These are phyloP conservation scores for Plasmodium berghei DNA, from an alignment of 169 alveolate genomes.

Conservation along the genomic window DNA sequence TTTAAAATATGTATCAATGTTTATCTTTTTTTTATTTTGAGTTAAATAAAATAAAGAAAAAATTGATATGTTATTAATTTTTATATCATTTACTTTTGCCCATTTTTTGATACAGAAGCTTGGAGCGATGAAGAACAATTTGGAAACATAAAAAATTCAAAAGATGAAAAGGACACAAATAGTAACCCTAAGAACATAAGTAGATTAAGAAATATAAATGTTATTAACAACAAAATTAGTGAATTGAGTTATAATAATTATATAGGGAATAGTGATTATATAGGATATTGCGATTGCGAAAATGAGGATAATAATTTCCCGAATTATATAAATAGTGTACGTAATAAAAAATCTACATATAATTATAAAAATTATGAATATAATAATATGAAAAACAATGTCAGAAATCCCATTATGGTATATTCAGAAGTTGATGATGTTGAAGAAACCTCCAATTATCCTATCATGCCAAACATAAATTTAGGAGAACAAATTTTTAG, in stretches of 20 bases:
- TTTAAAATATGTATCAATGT: neutral
- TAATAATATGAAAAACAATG: conserved; percentile 13
- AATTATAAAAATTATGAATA: conserved; percentile 39
- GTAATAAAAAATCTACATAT: neutral
- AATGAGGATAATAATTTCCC: too few species aligned
- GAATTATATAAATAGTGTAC: conserved; percentile 1
- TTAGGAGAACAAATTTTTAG: conserved; percentile 73
- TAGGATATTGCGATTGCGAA: too few species aligned
- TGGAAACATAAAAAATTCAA: too few species aligned
- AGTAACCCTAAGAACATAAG: too few species aligned
- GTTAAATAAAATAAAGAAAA: too few species aligned
- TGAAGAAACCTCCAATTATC: conserved; percentile 71
- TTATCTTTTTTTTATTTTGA: too few species aligned
- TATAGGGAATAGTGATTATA: too few species aligned
- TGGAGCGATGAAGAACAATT: too few species aligned
- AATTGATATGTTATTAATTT: neutral
- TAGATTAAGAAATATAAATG: too few species aligned
- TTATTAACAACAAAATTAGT: too few species aligned
- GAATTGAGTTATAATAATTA: too few species aligned
- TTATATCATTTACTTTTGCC: neutral
- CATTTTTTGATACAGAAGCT: neutral
- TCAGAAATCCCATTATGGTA: conserved; percentile 18
- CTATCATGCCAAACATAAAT: conserved; percentile 50
- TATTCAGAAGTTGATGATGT: conserved; percentile 63
- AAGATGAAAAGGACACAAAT: too few species aligned